phyloP scores from a whole-genome alignment of 495 filamentous ascomycete genomes.

The Apiosordaria backusii region DNA sequence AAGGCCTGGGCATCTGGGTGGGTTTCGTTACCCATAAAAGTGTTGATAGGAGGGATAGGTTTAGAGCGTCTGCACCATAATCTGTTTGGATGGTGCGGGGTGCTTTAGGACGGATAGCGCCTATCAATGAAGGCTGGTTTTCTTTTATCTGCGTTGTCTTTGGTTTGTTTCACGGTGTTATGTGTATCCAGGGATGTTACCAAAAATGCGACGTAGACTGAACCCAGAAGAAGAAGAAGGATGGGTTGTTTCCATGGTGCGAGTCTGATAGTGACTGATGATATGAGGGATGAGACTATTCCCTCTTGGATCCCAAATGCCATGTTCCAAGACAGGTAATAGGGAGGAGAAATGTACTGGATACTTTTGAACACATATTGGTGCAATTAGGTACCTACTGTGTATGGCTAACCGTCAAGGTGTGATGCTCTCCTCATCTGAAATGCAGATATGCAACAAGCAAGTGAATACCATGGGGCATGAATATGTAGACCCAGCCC shows the following conservation, averaged over 20 bases:
- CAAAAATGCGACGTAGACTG: constrained; percentile 38
- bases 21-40: constrained; percentile 29
- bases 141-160: constrained; percentile 22
- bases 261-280: background rate
- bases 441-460: too few species aligned
- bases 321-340: background rate
- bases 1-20: constrained; percentile 30
- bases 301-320: background rate
- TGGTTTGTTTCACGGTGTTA: constrained; percentile 24
- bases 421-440: background rate
- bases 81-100: constrained; percentile 32
- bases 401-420: too few species aligned
- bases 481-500: background rate
- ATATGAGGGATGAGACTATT: too few species aligned
- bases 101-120: constrained; percentile 21
- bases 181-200: constrained; percentile 33
- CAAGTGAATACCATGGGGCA: background rate
- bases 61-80: constrained; percentile 28
- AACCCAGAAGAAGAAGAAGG: constrained; percentile 16
- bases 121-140: constrained; percentile 30
- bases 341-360: too few species aligned
- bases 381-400: too few species aligned
- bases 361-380: too few species aligned
- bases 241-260: background rate
- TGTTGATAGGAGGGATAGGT: constrained; percentile 21